Percentiles rank a stretch among this genome's conserved stretches.
These are phyloP conservation scores for Tephrocybe sp. DNA, from an alignment of 768 basidiomycete genomes.

Conservation along the genomic window DNA sequence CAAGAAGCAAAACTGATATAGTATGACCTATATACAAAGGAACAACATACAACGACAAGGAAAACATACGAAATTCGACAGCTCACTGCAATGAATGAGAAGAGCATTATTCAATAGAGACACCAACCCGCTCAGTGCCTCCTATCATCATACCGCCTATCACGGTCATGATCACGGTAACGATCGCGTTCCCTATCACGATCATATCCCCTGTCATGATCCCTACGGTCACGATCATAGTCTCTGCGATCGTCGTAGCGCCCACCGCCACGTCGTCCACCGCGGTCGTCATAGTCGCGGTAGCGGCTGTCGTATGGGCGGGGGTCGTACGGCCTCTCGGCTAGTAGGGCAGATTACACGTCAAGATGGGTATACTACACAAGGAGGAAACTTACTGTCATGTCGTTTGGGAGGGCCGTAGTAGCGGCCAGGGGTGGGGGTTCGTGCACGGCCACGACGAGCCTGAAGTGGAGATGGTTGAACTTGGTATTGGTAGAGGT, in stretches of 20 bases:
- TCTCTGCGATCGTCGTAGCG: slow-evolving; percentile 48
- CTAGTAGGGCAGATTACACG: too few species aligned
- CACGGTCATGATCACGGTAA: slow-evolving; percentile 43
- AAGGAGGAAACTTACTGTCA: slow-evolving; percentile 44
- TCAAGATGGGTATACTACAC: too few species aligned
- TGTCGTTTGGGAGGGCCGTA: slow-evolving; percentile 87
- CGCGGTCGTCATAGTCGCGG: slow-evolving; percentile 59
- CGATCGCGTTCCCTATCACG: slow-evolving; percentile 28
- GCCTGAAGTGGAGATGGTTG: too few species aligned
- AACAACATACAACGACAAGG: too few species aligned
- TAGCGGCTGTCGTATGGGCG: slow-evolving; percentile 90
- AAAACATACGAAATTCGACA: too few species aligned
- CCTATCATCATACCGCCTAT: slow-evolving; percentile 32
- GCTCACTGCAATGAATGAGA: too few species aligned
- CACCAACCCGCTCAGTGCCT: too few species aligned
- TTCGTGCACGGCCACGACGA: slow-evolving; percentile 84
- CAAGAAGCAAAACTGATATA: too few species aligned
- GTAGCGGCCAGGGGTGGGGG: slow-evolving; percentile 94
- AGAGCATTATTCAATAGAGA: too few species aligned
- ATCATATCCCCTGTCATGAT: slow-evolving; percentile 37
- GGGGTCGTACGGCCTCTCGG: slow-evolving; percentile 86
- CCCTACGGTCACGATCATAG: slow-evolving; percentile 26
- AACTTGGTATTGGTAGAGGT: too few species aligned
- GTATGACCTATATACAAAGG: too few species aligned
- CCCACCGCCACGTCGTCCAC: slow-evolving; percentile 42